These are phyloP conservation scores for Colletotrichum destructivum DNA, from an alignment of 2,329 filamentous ascomycete species.

Conservation along the genomic window DNA sequence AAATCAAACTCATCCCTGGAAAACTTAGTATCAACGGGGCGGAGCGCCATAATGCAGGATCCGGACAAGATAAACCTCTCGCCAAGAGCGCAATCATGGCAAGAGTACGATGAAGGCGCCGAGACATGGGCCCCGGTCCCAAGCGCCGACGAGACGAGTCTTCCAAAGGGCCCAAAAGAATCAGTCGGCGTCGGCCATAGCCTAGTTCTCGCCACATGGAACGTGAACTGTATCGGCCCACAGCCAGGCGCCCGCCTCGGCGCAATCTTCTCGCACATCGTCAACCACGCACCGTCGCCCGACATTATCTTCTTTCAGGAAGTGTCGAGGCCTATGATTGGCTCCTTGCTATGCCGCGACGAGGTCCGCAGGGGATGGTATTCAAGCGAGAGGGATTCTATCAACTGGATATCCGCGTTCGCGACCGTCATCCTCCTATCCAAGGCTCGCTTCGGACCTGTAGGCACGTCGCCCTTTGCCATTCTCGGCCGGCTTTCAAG, in stretches of 20 bases:
- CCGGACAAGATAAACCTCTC: neutral
- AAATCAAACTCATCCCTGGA: too few relatives aligned
- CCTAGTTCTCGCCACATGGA: slow-evolving; percentile 34
- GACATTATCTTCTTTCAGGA: slow-evolving; percentile 55
- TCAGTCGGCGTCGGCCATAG: neutral
- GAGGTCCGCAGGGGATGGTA: slow-evolving; percentile 50
- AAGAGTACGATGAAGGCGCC: neutral
- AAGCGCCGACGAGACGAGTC: neutral
- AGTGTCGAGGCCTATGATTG: slow-evolving; percentile 47
- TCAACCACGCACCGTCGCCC: slow-evolving; percentile 43
- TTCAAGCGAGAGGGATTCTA: slow-evolving; percentile 49
- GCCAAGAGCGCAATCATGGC: slow-evolving; percentile 24
- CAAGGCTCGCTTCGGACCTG: slow-evolving; percentile 45
- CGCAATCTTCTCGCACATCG: slow-evolving; percentile 48
- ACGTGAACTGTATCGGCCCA: slow-evolving; percentile 4
- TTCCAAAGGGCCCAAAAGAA: neutral
- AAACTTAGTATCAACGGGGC: too few relatives aligned
- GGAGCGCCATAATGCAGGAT: neutral
- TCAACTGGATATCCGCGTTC: slow-evolving; percentile 46
- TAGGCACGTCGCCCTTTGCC: neutral
- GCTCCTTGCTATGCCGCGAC: slow-evolving; percentile 45
- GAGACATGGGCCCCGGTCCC: neutral
- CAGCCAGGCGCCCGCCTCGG: slow-evolving; percentile 44
- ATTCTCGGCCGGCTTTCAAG: slow-evolving; percentile 51
- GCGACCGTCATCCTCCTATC: slow-evolving; percentile 50